A percentile compares a stretch with the other conserved stretches of the same genome.
phyloP scores from a whole-genome alignment of 75 land plant species.

The Azolla pinnata region DNA sequence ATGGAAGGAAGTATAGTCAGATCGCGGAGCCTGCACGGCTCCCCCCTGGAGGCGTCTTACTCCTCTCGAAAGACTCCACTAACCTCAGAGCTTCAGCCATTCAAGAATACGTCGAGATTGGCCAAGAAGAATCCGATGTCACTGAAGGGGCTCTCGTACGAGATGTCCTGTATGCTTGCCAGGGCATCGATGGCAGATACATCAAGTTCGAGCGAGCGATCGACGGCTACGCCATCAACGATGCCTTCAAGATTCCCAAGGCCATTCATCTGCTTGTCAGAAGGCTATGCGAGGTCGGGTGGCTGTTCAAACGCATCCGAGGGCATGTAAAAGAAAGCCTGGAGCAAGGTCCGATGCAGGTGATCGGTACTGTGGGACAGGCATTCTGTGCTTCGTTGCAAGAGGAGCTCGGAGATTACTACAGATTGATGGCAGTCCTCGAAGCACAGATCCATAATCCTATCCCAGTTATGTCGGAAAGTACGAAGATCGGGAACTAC shows the following conservation, averaged over 20 bases:
- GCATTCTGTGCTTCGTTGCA: slow-evolving; percentile 90
- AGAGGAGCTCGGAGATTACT: slow-evolving; percentile 86
- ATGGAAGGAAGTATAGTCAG: slow-evolving; percentile 2
- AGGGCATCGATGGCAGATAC: slow-evolving; percentile 86
- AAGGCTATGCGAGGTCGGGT: slow-evolving; percentile 81
- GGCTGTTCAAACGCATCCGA: slow-evolving; percentile 76
- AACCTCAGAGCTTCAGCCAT: slow-evolving; percentile 54
- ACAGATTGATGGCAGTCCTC: slow-evolving; percentile 78
- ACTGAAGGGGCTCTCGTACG: slow-evolving; percentile 71
- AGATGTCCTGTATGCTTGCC: slow-evolving; percentile 87
- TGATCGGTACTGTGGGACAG: slow-evolving; percentile 89
- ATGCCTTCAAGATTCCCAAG: slow-evolving; percentile 47
- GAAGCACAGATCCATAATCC: slow-evolving; percentile 72
- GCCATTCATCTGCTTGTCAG: slow-evolving; percentile 49
- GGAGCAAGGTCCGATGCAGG: slow-evolving; percentile 54
- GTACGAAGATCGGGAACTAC: slow-evolving; percentile 48
- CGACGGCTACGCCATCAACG: slow-evolving; percentile 57
- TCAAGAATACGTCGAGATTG: slow-evolving; percentile 52
- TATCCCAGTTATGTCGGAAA: slow-evolving; percentile 49
- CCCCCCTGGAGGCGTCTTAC: slow-evolving; percentile 50
- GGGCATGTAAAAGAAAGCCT: slow-evolving; percentile 60
- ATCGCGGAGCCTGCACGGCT: slow-evolving; percentile 13
- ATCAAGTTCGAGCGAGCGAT: slow-evolving; percentile 46
- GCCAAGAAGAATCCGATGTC: slow-evolving; percentile 58
- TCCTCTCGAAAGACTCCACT: slow-evolving; percentile 67